Conservation (phyloP, 78 protist species). For the Dictyostelium intermedium region DNA sequence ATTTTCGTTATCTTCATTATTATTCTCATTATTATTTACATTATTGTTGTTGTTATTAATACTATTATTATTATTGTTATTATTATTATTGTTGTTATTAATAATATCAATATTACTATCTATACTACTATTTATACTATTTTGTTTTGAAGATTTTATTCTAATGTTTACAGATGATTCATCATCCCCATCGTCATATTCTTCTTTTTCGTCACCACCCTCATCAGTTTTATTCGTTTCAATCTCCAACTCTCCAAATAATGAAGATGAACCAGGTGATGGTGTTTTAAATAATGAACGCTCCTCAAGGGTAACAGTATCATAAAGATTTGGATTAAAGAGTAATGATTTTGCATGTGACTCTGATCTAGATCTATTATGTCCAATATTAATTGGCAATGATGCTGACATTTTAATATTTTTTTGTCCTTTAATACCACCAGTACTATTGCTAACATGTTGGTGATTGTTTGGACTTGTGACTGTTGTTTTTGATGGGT, state of each 20-base stretch:
- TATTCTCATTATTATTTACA: background rate
- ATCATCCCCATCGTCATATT: background rate
- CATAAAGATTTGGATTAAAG: background rate
- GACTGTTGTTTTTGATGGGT: background rate
- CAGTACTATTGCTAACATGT: background rate
- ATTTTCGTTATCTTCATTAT: background rate
- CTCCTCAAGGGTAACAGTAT: background rate
- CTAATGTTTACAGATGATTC: background rate
- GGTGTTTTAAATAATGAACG: background rate
- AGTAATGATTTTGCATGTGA: conserved; percentile 29
- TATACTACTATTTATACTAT: background rate
- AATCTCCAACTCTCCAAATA: background rate
- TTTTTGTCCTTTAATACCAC: background rate
- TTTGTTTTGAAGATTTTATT: background rate
- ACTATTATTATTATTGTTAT: background rate
- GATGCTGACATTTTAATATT: conserved; percentile 42
- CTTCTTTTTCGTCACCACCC: background rate
- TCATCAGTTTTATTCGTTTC: conserved; percentile 3
- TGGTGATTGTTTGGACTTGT: background rate
- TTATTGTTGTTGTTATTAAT: background rate
- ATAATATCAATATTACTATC: background rate
- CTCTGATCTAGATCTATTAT: conserved; percentile 60
- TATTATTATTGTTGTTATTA: background rate
- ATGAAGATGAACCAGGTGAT: conserved; percentile 10
- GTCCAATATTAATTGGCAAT: conserved; percentile 19